These are phyloP conservation scores for Alternaria sp. DNA, from an alignment of 2,329 filamentous ascomycete species.

Conservation along the genomic window DNA sequence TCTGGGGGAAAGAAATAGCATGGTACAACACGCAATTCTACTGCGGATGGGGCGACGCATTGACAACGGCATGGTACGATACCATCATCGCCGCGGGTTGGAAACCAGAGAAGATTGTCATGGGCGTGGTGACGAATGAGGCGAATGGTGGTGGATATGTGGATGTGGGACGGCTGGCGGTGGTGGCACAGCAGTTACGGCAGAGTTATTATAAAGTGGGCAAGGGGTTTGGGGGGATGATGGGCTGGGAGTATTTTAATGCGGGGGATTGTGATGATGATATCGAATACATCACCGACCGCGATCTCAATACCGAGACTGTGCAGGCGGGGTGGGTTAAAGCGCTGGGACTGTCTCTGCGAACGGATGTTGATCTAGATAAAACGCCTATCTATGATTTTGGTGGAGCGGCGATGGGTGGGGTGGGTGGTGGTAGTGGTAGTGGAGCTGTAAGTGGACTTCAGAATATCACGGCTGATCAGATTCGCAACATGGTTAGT, in stretches of 20 bases:
- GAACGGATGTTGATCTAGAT: constrained; percentile 29
- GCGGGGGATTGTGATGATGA: constrained; percentile 51
- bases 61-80: constrained; percentile 59
- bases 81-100: constrained; percentile 69
- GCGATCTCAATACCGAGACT: constrained; percentile 34
- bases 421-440: background rate
- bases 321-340: constrained; percentile 66
- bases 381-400: background rate
- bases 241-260: constrained; percentile 97
- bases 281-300: constrained; percentile 28
- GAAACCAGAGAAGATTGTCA: constrained; percentile 73
- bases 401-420: background rate
- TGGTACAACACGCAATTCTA: constrained; percentile 97
- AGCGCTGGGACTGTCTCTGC: constrained; percentile 62
- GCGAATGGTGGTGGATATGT: constrained; percentile 72
- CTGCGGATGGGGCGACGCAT: constrained; percentile 80
- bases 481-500: constrained; percentile 42
- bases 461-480: constrained; percentile 36
- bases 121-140: constrained; percentile 81
- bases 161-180: constrained; percentile 61
- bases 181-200: constrained; percentile 63
- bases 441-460: constrained; percentile 12
- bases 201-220: constrained; percentile 59
- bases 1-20: constrained; percentile 60
- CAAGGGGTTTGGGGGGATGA: constrained; percentile 77